These are phyloP conservation scores for Neocucurbitaria cava DNA, from an alignment of 2,329 filamentous ascomycete genomes.

Conservation along the genomic window DNA sequence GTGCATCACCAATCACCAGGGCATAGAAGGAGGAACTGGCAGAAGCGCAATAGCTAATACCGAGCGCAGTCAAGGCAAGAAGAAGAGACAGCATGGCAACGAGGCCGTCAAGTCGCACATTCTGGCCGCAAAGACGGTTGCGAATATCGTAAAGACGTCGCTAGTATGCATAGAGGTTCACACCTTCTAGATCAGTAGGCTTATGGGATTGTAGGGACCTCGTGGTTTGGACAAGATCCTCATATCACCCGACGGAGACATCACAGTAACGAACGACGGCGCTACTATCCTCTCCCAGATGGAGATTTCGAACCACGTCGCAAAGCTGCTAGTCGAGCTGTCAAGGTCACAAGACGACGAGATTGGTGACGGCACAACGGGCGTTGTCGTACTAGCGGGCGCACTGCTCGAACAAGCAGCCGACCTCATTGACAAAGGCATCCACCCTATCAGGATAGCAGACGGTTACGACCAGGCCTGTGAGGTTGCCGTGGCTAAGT, in stretches of 20 bases:
- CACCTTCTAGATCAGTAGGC: not conserved
- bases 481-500: conserved; percentile 90
- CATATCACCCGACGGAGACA: conserved; percentile 97
- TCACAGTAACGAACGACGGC: conserved; percentile 98
- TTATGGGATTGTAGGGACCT: conserved; percentile 66
- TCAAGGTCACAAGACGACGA: conserved; percentile 99
- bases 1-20: conserved; percentile 46
- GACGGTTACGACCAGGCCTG: conserved; percentile 98
- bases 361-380: conserved; percentile 97
- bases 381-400: conserved; percentile 94
- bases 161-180: conserved; percentile 59
- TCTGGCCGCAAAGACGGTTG: conserved; percentile 91
- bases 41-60: conserved; percentile 34
- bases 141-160: conserved; percentile 97
- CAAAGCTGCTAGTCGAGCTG: conserved; percentile 93
- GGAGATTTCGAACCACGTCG: conserved; percentile 98
- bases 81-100: conserved; percentile 95
- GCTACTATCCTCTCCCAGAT: conserved; percentile 96
- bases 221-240: conserved; percentile 98
- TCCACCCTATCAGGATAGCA: conserved; percentile 97
- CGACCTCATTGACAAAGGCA: conserved; percentile 99
- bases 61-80: conserved; percentile 81
- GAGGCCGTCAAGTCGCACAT: conserved; percentile 99
- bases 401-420: conserved; percentile 95
- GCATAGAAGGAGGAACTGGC: conserved; percentile 5